Evolutionary conservation across 148 eudicot genomes (phyloP).

Genomic region (Rhododendron ovatum): DNA sequence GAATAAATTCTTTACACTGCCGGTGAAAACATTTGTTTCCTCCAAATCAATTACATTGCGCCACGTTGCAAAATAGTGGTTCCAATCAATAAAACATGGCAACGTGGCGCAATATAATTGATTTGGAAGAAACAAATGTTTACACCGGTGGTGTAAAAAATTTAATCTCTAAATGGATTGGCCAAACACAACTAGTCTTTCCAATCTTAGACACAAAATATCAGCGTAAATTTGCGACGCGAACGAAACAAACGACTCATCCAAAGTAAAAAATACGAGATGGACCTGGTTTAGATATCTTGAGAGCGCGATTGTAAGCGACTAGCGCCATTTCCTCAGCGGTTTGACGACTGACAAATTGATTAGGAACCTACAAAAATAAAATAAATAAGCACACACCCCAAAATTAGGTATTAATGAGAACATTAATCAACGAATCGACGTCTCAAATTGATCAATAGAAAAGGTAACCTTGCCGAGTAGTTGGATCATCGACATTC

Average conservation of each 20-base stretch:
- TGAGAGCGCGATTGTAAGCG: slow-evolving; percentile 89
- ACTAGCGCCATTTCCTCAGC: slow-evolving; percentile 83
- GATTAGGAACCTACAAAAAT: slow-evolving; percentile 55
- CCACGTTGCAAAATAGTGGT: too few relatives aligned
- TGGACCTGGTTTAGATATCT: slow-evolving; percentile 70
- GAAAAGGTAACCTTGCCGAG: slow-evolving; percentile 60
- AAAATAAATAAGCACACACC: background rate
- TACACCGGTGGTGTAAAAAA: too few relatives aligned
- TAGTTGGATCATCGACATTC: slow-evolving; percentile 82
- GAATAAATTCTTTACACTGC: too few relatives aligned
- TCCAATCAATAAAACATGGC: too few relatives aligned
- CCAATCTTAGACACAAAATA: background rate
- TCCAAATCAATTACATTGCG: too few relatives aligned
- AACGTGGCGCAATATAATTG: too few relatives aligned
- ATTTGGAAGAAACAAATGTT: too few relatives aligned
- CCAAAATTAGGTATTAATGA: background rate
- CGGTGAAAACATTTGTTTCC: too few relatives aligned
- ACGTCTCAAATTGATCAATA: background rate
- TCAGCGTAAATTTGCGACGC: background rate
- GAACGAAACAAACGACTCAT: background rate
- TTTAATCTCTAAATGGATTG: too few relatives aligned
- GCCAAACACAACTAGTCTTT: background rate
- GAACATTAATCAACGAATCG: background rate
- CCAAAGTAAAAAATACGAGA: background rate
- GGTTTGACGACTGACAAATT: slow-evolving; percentile 54